phyloP scores from a whole-genome alignment of 202 grass and related monocot genomes.

The Carex arenaria region DNA sequence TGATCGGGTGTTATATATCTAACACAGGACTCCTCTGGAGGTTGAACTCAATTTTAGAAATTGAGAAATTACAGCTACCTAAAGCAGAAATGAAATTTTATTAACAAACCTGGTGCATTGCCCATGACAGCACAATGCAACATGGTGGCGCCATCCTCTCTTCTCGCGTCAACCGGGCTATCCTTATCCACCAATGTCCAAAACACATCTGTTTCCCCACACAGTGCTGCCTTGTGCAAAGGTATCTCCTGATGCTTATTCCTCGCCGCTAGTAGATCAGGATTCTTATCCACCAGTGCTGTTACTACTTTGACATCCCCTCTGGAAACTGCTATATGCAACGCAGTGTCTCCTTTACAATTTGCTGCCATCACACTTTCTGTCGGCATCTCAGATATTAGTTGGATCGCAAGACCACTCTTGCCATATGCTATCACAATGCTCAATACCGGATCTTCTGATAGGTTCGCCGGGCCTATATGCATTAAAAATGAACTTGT shows the following conservation, averaged over 20 bases:
- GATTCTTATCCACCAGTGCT: not conserved
- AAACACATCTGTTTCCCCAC: not conserved
- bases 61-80: not conserved
- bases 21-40: not conserved
- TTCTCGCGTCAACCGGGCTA: not conserved
- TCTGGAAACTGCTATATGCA: not conserved
- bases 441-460: not conserved
- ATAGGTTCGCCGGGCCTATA: not conserved
- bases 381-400: not conserved
- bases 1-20: not conserved
- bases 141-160: conserved; percentile 4
- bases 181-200: not conserved
- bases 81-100: not conserved
- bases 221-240: not conserved
- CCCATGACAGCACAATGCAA: conserved; percentile 33
- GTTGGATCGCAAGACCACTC: not conserved
- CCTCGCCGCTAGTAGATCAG: not conserved
- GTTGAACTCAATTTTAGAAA: not conserved
- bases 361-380: not conserved
- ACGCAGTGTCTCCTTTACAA: not conserved
- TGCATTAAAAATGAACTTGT: not conserved
- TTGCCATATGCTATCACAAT: not conserved
- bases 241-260: not conserved
- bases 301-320: not conserved
- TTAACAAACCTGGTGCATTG: conserved; percentile 11